These are phyloP conservation scores for Nicotiana noctiflora DNA, from an alignment of 257 asterid species.

Conservation along the genomic window DNA sequence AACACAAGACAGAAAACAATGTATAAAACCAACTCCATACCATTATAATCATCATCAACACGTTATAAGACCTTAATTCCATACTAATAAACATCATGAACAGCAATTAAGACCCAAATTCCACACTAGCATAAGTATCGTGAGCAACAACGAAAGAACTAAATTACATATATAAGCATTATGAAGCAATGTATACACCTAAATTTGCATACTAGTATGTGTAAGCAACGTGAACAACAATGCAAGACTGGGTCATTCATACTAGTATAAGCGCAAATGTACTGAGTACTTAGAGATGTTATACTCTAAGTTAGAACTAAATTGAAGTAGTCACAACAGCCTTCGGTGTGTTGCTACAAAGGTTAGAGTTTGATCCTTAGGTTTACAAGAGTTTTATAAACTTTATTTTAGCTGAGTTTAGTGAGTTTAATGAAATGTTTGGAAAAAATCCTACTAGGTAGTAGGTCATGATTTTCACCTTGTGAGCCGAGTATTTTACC, in stretches of 20 bases:
- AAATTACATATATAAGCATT: too few relatives aligned
- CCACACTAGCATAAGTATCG: background rate
- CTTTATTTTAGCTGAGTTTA: too few relatives aligned
- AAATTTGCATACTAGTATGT: background rate
- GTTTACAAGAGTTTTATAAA: too few relatives aligned
- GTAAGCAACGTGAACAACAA: background rate
- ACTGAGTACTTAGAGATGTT: too few relatives aligned
- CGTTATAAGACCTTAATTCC: background rate
- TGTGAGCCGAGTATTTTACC: too few relatives aligned
- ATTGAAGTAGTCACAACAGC: too few relatives aligned
- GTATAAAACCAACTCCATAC: background rate
- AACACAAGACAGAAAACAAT: background rate
- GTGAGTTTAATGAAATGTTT: too few relatives aligned
- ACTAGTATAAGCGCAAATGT: background rate
- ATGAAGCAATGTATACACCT: background rate
- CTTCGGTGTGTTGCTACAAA: too few relatives aligned
- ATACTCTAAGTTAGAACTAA: too few relatives aligned
- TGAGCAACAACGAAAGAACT: background rate
- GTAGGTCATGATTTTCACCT: too few relatives aligned
- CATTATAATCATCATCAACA: background rate
- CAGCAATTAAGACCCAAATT: background rate
- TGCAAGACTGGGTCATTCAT: background rate
- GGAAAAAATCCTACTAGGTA: too few relatives aligned
- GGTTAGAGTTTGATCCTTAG: too few relatives aligned
- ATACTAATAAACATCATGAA: background rate